These are phyloP conservation scores for Trichaptum fuscoviolaceum DNA, from an alignment of 768 basidiomycete species.

Conservation along the genomic window DNA sequence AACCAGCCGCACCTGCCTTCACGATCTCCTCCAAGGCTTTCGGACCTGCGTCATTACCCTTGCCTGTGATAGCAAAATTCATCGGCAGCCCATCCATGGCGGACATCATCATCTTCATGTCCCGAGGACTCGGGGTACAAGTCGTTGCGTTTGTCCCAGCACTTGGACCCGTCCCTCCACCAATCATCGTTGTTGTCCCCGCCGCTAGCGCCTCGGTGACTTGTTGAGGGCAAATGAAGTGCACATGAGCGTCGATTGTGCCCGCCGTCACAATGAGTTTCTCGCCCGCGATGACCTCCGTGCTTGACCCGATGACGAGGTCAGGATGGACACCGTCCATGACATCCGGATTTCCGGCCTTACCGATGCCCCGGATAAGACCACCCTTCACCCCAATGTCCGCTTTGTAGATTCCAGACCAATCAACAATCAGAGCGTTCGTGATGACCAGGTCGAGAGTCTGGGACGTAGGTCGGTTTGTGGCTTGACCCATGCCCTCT, in stretches of 20 bases:
- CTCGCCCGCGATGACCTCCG: conserved; percentile 95
- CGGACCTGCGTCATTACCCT: conserved; percentile 86
- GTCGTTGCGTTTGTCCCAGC: conserved; percentile 91
- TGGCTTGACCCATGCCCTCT: conserved; percentile 95
- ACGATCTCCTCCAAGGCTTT: conserved; percentile 75
- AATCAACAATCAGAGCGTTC: conserved; percentile 91
- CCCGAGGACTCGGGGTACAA: conserved; percentile 87
- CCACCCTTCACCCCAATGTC: conserved; percentile 92
- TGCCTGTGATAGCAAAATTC: conserved; percentile 95
- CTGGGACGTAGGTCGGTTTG: conserved; percentile 58
- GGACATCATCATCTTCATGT: conserved; percentile 85
- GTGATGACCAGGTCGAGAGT: conserved; percentile 91
- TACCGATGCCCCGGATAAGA: conserved; percentile 83
- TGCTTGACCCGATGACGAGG: conserved; percentile 83
- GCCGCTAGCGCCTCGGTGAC: conserved; percentile 78
- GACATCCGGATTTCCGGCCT: conserved; percentile 93
- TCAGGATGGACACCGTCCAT: conserved; percentile 73
- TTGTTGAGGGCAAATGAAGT: conserved; percentile 94
- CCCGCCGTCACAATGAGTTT: conserved; percentile 92
- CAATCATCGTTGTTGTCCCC: conserved; percentile 91
- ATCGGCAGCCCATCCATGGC: conserved; percentile 88
- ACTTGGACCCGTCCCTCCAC: conserved; percentile 92
- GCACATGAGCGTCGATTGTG: conserved; percentile 86
- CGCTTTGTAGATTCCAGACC: conserved; percentile 95
- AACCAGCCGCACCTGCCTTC: conserved; percentile 76